Base-by-base conservation (phyloP, 768 basidiomycete genomes). In the Mrakia frigida region DNA sequence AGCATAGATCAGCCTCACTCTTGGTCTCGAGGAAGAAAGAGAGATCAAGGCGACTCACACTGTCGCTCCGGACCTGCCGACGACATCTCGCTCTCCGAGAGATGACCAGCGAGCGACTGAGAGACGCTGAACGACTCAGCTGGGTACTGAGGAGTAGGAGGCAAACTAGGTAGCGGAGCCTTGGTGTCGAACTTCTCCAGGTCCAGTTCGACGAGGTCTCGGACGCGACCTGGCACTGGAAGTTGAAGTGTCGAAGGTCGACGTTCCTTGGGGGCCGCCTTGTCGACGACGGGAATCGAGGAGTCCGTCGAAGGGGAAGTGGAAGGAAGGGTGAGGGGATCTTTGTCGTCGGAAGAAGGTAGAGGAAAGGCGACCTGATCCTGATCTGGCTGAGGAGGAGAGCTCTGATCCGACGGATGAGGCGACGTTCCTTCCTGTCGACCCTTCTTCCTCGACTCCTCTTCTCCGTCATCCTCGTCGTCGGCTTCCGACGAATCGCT, bases 41-140 rank as follows among this genome's bases (percentile, higher is more conserved):
- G 11, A 14, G 63, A 18, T 9, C 14, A 5, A 37, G 23, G 21
- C 33, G 65, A 68, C 65, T 68, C 23, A 68, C 65, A 93, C 73
- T 86, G 85, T 21, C 91, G 86, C 80, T 92, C 91, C 11, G 87
- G 84, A 18, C 88, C 88, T 67, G 86, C 83, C 39, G 59, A 31
- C 1, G 84, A 83, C 78, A 84, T 81, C 74, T 86, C 85, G 75
- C 84, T 83, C 65, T 86, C 85, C 3, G 82, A 83, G 41, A 82
- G 28, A 73, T 70, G 77, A n/a, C 77, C 77, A 13, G 35, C 61
- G 31, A 28, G 31, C 5, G 76, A 68, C 61, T 39, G 61, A n/a
- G 73, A 35, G 6, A 46, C 60, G 46, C n/a, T 70, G 28, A 65
- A 61, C 35, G 77, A 70, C 21, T 56, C 70, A 14, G 53, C 70